phyloP scores from a whole-genome alignment of 805 yeast species.

The Teunomyces stri region DNA sequence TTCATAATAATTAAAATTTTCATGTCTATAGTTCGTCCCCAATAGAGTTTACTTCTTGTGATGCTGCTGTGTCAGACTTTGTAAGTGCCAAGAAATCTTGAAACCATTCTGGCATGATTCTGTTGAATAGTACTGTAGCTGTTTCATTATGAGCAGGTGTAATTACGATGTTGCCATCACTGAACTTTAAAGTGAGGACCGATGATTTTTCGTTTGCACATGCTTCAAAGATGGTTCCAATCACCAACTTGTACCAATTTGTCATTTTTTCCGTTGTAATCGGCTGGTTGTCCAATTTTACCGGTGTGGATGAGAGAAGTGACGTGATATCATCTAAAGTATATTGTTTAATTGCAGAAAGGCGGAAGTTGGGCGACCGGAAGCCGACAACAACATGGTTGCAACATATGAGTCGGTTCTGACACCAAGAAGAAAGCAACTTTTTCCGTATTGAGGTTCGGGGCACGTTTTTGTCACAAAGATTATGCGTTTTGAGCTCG shows the following conservation, averaged over 20 bases:
- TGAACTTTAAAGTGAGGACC: background rate
- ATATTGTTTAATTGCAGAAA: slow-evolving; percentile 12
- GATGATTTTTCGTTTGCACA: background rate
- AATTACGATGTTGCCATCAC: background rate
- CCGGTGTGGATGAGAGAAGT: background rate
- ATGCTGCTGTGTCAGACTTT: background rate
- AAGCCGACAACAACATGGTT: slow-evolving; percentile 17
- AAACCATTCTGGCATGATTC: slow-evolving; percentile 18
- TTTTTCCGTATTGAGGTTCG: slow-evolving; percentile 8
- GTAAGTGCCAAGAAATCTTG: slow-evolving; percentile 7
- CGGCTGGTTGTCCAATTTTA: background rate
- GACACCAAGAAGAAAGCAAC: slow-evolving; percentile 16
- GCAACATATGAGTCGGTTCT: slow-evolving; percentile 16
- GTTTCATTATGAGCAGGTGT: background rate
- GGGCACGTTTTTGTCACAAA: slow-evolving; percentile 1
- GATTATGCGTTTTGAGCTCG: slow-evolving; percentile 23
- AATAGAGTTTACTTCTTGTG: slow-evolving; percentile 5
- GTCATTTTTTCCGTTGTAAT: slow-evolving; percentile 6
- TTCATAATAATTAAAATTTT: background rate
- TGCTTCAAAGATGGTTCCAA: background rate
- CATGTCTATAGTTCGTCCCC: slow-evolving; percentile 2
- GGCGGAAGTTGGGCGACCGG: slow-evolving; percentile 11
- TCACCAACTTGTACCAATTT: slow-evolving; percentile 14
- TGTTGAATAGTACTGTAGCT: slow-evolving; percentile 6
- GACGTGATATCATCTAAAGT: background rate